phyloP scores from a whole-genome alignment of 2,329 filamentous ascomycete genomes.

The Hypomyces perniciosus region DNA sequence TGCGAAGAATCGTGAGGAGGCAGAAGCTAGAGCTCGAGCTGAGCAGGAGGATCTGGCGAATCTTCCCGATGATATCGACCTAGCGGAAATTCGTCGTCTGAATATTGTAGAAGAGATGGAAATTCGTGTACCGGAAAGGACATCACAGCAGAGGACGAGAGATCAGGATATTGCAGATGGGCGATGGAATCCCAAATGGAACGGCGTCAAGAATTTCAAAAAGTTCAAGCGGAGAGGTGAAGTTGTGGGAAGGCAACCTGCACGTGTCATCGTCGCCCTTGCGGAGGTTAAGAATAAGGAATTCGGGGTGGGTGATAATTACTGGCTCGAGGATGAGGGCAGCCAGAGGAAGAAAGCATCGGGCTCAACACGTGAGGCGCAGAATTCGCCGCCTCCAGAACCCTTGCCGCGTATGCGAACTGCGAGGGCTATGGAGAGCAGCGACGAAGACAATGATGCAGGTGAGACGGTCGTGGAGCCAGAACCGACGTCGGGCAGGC shows the following conservation, averaged over 20 bases:
- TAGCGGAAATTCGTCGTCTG: slow-evolving; percentile 66
- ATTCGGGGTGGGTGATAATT: slow-evolving; percentile 68
- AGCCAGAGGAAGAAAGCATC: slow-evolving; percentile 24
- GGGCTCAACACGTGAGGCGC: slow-evolving; percentile 15
- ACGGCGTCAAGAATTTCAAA: slow-evolving; percentile 94
- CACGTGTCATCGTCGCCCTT: slow-evolving; percentile 60
- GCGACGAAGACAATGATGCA: slow-evolving; percentile 27
- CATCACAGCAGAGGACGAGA: slow-evolving; percentile 19
- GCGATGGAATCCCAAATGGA: slow-evolving; percentile 85
- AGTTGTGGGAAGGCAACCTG: slow-evolving; percentile 33
- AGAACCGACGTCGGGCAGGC: neutral
- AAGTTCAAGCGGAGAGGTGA: slow-evolving; percentile 64
- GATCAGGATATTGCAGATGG: slow-evolving; percentile 49
- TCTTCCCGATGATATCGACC: slow-evolving; percentile 58
- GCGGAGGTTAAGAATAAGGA: slow-evolving; percentile 66
- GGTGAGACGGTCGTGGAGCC: neutral
- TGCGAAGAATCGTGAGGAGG: slow-evolving; percentile 54
- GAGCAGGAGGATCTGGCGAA: slow-evolving; percentile 49
- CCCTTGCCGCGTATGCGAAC: slow-evolving; percentile 17
- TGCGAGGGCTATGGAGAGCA: slow-evolving; percentile 28
- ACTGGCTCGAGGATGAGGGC: slow-evolving; percentile 59
- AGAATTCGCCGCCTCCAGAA: slow-evolving; percentile 5
- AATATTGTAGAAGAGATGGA: slow-evolving; percentile 74
- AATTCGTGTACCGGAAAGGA: slow-evolving; percentile 38
- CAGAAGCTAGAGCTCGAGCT: slow-evolving; percentile 55